Base-by-base conservation (phyloP, 352 stramenopile species). In the Globisporangium takayamanum region DNA sequence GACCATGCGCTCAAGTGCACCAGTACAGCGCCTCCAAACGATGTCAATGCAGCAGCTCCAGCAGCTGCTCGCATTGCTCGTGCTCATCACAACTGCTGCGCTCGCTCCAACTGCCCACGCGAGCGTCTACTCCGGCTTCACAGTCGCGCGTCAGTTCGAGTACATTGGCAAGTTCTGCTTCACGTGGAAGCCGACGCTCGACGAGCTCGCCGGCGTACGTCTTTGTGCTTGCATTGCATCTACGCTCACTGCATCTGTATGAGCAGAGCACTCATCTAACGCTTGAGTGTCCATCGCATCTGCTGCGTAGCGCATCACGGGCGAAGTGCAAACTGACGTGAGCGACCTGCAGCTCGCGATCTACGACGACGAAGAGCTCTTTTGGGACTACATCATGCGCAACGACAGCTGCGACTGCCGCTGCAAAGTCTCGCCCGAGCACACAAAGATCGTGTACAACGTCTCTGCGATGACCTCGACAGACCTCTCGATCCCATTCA, bases 161-260 rank as follows among this genome's bases (percentile, higher is more conserved):
- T 90, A 84, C 64, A 69, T 90, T 37, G 81, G 79, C 72, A 90
- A 90, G 67, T 93, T 91, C 68, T 91, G 80, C 68, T 93, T 89
- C 73, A 78, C 73, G 15, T 91, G 67, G 63, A 75, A 64, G 50
- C 64, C 68, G n/a, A 80, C 69, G 30, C 68, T 91, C 30, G 60
- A 82, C 15, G 69, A 87, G 47, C 47, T 91, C 53, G 78, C 75
- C 7, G 77, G 81, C 39, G 78, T 67, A 12, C 6, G 50, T 36
- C 11, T 61, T 3, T 28, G 4, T 25, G 36, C 15, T 30, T 18
- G 6, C 28, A 15, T 25, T 25, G 8, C 8, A 5, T 25, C 15
- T 22, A 2, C 20, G 37, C 22, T n/a, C 10, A n/a, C 15, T 3
- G 18, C 46, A 26, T 39, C 10, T 41, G 1, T 5, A 39, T 39